Evolutionary conservation across 2,329 filamentous ascomycete species (phyloP), one percentile per base, ranked within the genome.

Genomic region (Pestalotiopsis sp.): DNA sequence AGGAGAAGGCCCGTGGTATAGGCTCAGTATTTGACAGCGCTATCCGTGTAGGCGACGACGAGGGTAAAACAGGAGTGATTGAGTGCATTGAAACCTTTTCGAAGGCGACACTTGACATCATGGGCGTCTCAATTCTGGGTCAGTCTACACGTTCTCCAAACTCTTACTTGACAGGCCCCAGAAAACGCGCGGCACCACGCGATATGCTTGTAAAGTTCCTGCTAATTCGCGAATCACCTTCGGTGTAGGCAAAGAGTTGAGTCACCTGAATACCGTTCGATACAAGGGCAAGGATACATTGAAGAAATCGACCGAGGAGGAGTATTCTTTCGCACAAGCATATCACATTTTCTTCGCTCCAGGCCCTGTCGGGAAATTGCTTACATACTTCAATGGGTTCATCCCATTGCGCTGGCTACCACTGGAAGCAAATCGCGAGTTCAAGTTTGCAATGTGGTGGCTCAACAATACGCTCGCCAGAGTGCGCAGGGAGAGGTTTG

Each of bases 1-100:
- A 78, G 55, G 68, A 68, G 48, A 81, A 82, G 67, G 77, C 75
- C 2, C 68, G 71, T 7, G 73, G 78, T 60, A 72, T 81, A 1
- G 61, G 68, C 9, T 67, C 65, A 11, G 68, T 67, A 4, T 69
- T 68, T 30, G 67, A 70, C 63, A 62, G 40, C 13, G 63, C 60
- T 30, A 70, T 70, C 22, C 17, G 11, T n/a, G 17, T 20, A 22
- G 66, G 52, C 7, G 30, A 52, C 7, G 17, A 48, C 7, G 30
- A 60, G 14, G 65, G 66, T 1, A 59, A 26, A 5, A 52, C 24
- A 3, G 69, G 68, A 1, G 65, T 67, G 20, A 63, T 71, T 20
- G 62, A 71, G 55, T 66, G 60, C 40, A 70, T 40, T 3, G 38
- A 68, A 3, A 64, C 52, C 10, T 67, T 69, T 39, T 57, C 68